phyloP scores from a whole-genome alignment of 768 basidiomycete genomes.

The Brasilioporus rufonigricans region DNA sequence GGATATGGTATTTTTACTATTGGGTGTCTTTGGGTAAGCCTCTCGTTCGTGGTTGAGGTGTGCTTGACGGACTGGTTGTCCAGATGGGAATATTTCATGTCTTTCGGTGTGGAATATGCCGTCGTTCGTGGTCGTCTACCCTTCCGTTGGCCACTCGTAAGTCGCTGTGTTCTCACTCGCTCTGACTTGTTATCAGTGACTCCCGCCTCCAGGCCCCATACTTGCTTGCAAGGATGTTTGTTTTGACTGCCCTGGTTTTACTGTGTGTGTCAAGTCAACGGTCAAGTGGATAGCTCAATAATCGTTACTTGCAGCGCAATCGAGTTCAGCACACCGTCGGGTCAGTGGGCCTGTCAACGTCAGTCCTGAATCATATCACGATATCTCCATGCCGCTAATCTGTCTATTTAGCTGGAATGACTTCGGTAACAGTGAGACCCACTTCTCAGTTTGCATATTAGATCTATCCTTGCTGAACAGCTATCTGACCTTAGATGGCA shows the following conservation, averaged over 20 bases:
- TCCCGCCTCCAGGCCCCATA: slow-evolving; percentile 21
- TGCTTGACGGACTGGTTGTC: no score
- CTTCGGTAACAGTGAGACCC: slow-evolving; percentile 5
- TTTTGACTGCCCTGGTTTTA: slow-evolving; percentile 12
- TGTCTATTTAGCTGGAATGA: neutral
- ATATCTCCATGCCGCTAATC: neutral
- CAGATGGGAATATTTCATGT: no score
- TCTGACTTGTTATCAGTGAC: neutral
- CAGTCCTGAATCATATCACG: slow-evolving; percentile 4
- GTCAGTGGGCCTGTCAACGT: slow-evolving; percentile 13
- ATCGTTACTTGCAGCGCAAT: slow-evolving; percentile 4
- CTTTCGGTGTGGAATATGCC: slow-evolving; percentile 16
- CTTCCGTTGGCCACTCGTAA: slow-evolving; percentile 27
- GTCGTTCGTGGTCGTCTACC: slow-evolving; percentile 16
- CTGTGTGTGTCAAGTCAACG: slow-evolving; percentile 4
- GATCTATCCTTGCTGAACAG: neutral
- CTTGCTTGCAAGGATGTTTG: slow-evolving; percentile 17
- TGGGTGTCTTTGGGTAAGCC: no score
- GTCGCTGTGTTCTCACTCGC: no score
- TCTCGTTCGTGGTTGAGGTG: no score
- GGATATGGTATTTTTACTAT: no score
- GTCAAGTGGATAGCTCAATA: neutral
- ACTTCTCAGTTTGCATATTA: neutral
- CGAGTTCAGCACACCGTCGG: neutral
- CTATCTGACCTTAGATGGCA: neutral